These are phyloP conservation scores for Hemileia vastatrix DNA, from an alignment of 1,284 basidiomycete species.

Conservation along the genomic window DNA sequence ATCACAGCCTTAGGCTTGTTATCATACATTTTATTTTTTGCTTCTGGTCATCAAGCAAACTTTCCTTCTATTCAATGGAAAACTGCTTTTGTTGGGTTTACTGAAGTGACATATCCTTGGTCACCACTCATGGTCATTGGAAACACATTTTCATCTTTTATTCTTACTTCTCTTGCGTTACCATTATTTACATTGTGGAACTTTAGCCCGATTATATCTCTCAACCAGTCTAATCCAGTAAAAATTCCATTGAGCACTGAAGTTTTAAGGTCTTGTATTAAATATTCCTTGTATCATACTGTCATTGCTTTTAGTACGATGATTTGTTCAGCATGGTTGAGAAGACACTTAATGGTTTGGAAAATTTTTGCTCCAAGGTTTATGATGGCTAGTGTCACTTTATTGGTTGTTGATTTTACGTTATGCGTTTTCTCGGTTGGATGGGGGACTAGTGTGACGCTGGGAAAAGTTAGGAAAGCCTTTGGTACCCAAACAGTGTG, in stretches of 20 bases:
- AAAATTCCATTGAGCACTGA: neutral
- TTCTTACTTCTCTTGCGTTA: conserved; percentile 56
- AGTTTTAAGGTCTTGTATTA: conserved; percentile 51
- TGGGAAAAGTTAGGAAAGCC: conserved; percentile 20
- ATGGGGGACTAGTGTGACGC: conserved; percentile 17
- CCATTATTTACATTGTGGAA: conserved; percentile 83
- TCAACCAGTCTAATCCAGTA: neutral
- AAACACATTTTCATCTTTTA: conserved; percentile 68
- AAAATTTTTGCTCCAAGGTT: conserved; percentile 95
- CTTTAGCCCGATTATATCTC: conserved; percentile 53
- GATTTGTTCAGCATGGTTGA: conserved; percentile 62
- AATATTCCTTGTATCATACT: conserved; percentile 61
- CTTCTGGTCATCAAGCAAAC: conserved; percentile 83
- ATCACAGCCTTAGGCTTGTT: conserved; percentile 63
- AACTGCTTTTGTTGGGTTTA: conserved; percentile 67
- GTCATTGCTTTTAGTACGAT: conserved; percentile 61
- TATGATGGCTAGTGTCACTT: conserved; percentile 58
- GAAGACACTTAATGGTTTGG: conserved; percentile 96
- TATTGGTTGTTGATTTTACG: conserved; percentile 48
- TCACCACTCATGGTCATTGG: conserved; percentile 67
- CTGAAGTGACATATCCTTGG: conserved; percentile 61
- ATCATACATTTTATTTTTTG: conserved; percentile 67
- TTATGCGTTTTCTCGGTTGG: conserved; percentile 39
- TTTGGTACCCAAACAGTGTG: conserved; percentile 22
- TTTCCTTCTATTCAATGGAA: conserved; percentile 94